Conservation (phyloP, 1,284 basidiomycete species). For the Xerocomus nothofagi region DNA sequence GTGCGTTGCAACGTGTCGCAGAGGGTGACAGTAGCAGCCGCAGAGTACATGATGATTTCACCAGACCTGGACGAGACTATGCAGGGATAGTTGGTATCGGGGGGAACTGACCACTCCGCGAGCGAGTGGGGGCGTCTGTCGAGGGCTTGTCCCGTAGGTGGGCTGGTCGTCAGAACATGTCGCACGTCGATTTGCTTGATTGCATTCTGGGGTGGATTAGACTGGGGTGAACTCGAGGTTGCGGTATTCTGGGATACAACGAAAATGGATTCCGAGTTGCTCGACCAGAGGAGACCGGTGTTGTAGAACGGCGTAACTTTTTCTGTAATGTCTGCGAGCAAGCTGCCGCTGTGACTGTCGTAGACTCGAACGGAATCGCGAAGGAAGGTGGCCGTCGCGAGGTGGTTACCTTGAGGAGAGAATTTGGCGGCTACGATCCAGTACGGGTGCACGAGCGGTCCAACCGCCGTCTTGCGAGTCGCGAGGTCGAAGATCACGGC, state of each 20-base stretch:
- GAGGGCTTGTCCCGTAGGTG: no score
- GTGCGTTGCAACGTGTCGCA: not conserved
- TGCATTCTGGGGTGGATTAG: not conserved
- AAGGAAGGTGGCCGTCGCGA: conserved; percentile 14
- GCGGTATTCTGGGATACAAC: conserved; percentile 3
- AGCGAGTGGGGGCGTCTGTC: no score
- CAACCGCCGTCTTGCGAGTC: not conserved
- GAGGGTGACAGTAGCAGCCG: not conserved
- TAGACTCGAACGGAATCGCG: conserved; percentile 10
- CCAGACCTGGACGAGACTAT: conserved; percentile 10
- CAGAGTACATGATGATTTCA: conserved; percentile 1
- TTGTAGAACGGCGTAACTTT: conserved; percentile 12
- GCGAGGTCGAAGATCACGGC: conserved; percentile 9
- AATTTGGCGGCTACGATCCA: conserved; percentile 15
- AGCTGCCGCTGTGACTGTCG: conserved; percentile 1
- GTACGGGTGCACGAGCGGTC: conserved; percentile 1
- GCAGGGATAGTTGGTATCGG: conserved; percentile 6
- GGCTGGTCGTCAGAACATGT: no score
- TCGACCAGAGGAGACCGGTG: conserved; percentile 12
- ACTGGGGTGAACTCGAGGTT: no score
- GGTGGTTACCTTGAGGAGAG: conserved; percentile 7
- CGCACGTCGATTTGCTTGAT: conserved; percentile 6
- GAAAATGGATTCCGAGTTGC: conserved; percentile 4
- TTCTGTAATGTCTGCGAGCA: not conserved
- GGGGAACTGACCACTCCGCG: conserved; percentile 5